Evolutionary conservation across 768 basidiomycete genomes (phyloP).

Genomic region (Boletus pseudopeckii): DNA sequence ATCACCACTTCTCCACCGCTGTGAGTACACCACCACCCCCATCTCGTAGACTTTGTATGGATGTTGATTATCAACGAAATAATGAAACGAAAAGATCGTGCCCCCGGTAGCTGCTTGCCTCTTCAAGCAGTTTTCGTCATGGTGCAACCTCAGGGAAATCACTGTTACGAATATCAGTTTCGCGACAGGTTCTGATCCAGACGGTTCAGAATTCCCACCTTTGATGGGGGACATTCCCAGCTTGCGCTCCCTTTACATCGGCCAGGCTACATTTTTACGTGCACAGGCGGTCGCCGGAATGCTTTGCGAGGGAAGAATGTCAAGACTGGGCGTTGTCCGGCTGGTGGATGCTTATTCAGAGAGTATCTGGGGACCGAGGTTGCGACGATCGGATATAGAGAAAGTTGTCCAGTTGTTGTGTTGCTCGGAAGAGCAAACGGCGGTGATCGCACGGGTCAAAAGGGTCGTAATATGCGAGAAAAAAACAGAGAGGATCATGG

Average conservation of each 20-base stretch:
- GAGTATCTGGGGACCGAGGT: slow-evolving; percentile 57
- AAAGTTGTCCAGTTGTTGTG: slow-evolving; percentile 21
- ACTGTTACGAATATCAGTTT: slow-evolving; percentile 48
- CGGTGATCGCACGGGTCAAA: slow-evolving; percentile 34
- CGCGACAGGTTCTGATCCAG: slow-evolving; percentile 19
- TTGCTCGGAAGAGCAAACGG: slow-evolving; percentile 8
- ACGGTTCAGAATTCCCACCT: slow-evolving; percentile 13
- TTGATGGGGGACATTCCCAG: slow-evolving; percentile 38
- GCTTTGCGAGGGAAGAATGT: slow-evolving; percentile 25
- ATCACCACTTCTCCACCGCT: slow-evolving; percentile 60
- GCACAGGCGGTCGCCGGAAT: slow-evolving; percentile 39
- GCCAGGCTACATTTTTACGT: slow-evolving; percentile 47
- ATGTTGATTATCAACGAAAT: neutral
- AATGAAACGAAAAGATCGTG: slow-evolving; percentile 20
- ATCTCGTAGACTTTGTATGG: neutral
- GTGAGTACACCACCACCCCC: slow-evolving; percentile 33
- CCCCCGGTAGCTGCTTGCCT: slow-evolving; percentile 20
- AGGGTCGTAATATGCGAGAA: slow-evolving; percentile 47
- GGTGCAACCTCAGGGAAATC: slow-evolving; percentile 45
- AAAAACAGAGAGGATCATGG: slow-evolving; percentile 49
- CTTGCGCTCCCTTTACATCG: slow-evolving; percentile 44
- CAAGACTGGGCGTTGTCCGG: slow-evolving; percentile 33
- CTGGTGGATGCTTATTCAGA: slow-evolving; percentile 53
- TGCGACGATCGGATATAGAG: slow-evolving; percentile 50
- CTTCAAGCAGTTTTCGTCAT: slow-evolving; percentile 31